A percentile compares a stretch with the other conserved stretches of the same genome.
Evolutionary conservation across 2,329 filamentous ascomycete genomes (phyloP).

Genomic region (Aspergillus sp.): DNA sequence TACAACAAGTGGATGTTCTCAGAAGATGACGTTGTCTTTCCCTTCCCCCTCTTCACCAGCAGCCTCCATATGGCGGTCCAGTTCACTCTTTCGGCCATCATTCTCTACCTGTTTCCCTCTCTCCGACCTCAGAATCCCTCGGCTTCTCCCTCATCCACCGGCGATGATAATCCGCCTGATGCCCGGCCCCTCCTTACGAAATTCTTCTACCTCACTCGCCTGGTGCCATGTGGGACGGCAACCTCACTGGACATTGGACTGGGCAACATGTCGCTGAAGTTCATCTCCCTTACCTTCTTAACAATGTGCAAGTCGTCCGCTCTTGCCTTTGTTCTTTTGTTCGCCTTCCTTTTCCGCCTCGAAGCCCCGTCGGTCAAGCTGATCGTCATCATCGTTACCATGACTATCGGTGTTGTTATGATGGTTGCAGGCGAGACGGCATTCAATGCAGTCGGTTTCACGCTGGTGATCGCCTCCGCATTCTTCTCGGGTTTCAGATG

Average conservation of each 20-base stretch:
- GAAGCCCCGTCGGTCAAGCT: conserved; percentile 80
- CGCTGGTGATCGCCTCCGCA: conserved; percentile 84
- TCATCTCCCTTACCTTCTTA: conserved; percentile 94
- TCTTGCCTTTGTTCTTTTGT: conserved; percentile 86
- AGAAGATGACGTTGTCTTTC: conserved; percentile 72
- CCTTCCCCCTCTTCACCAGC: conserved; percentile 91
- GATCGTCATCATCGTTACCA: conserved; percentile 75
- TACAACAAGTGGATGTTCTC: conserved; percentile 99
- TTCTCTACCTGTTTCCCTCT: conserved; percentile 74
- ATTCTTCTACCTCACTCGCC: conserved; percentile 82
- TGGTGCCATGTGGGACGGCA: conserved; percentile 82
- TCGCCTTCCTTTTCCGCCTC: conserved; percentile 87
- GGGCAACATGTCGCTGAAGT: conserved; percentile 90
- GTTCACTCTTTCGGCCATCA: conserved; percentile 65
- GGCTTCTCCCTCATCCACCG: conserved; percentile 27
- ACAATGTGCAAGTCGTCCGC: conserved; percentile 99
- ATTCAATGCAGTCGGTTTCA: conserved; percentile 77
- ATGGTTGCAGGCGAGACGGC: conserved; percentile 95
- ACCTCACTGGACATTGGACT: conserved; percentile 93
- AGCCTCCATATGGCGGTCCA: conserved; percentile 94
- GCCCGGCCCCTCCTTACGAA: conserved; percentile 64
- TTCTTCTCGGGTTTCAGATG: conserved; percentile 96
- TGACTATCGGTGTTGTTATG: conserved; percentile 90
- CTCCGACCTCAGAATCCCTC: conserved; percentile 55
- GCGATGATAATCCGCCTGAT: conserved; percentile 35